A percentile compares a stretch with the other conserved stretches of the same genome.
Evolutionary conservation across 495 filamentous ascomycete species (phyloP).

Genomic region (Choiromyces venosus): DNA sequence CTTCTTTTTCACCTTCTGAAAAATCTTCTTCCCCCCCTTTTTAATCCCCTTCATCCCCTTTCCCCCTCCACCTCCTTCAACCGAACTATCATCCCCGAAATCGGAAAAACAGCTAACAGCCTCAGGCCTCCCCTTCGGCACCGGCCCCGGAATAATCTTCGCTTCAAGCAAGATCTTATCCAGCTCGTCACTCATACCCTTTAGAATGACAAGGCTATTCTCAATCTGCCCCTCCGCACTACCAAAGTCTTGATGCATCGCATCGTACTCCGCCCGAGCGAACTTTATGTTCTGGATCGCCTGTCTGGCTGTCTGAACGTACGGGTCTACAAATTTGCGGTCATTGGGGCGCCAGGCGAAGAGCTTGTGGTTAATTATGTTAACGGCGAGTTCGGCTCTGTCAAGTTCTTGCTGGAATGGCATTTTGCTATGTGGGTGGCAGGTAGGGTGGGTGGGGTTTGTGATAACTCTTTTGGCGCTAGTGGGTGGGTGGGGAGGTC

Average conservation of each 20-base stretch:
- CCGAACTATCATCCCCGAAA: neutral
- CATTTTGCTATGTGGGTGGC: neutral
- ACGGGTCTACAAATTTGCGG: neutral
- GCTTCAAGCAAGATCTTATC: neutral
- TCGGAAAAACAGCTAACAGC: neutral
- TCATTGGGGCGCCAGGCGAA: neutral
- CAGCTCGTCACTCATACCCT: neutral
- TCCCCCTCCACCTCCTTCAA: neutral
- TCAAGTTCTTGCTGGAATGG: neutral
- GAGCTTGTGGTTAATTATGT: constrained; percentile 1
- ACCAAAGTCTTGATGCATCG: neutral
- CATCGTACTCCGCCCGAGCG: neutral
- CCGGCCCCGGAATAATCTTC: neutral
- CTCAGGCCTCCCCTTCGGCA: neutral
- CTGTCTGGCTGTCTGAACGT: neutral
- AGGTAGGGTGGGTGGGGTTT: neutral
- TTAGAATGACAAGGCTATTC: neutral
- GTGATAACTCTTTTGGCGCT: neutral
- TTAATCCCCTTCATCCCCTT: neutral
- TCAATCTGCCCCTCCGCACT: neutral
- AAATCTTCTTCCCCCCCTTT: neutral
- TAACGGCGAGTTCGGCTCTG: neutral
- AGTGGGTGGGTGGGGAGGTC: neutral
- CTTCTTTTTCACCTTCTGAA: neutral
- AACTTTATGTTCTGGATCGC: neutral